Percentiles rank a stretch among this genome's conserved stretches.
phyloP scores from a whole-genome alignment of 2,329 filamentous ascomycete genomes.

The Colletotrichum somersetense region DNA sequence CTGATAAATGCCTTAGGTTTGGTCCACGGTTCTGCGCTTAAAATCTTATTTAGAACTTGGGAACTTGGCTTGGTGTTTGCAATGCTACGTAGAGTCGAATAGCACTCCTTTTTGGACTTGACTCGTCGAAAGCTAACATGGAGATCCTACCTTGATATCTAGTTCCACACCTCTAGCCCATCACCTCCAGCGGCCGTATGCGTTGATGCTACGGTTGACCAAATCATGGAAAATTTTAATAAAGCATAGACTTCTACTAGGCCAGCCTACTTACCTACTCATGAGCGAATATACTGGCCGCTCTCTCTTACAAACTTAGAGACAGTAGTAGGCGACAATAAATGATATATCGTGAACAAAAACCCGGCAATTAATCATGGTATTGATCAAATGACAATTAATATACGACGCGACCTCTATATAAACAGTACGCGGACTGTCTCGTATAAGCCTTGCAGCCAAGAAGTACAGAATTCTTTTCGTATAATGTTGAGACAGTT shows the following conservation, averaged over 20 bases:
- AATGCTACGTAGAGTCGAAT: neutral
- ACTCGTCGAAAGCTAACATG: neutral
- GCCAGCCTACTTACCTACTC: neutral
- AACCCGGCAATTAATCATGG: neutral
- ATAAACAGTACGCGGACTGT: neutral
- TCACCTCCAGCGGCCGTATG: neutral
- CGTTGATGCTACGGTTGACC: neutral
- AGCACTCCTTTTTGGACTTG: neutral
- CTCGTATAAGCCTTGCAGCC: constrained; percentile 5
- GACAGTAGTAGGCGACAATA: neutral
- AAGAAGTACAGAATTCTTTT: neutral
- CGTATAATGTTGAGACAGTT: neutral
- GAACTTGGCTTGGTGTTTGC: neutral
- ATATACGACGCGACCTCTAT: constrained; percentile 1
- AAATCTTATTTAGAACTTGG: constrained; percentile 20
- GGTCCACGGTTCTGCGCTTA: constrained; percentile 8
- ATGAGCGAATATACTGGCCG: constrained; percentile 1
- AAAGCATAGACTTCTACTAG: neutral
- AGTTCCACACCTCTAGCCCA: neutral
- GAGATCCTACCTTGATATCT: constrained; percentile 4
- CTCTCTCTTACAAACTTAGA: neutral
- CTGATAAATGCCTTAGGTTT: constrained; percentile 9
- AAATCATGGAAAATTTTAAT: neutral
- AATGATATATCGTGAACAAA: neutral
- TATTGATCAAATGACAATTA: constrained; percentile 3